Percentiles rank a stretch among this genome's conserved stretches.
phyloP scores from a whole-genome alignment of 129 eudicot species.

The Glebionis coronaria region DNA sequence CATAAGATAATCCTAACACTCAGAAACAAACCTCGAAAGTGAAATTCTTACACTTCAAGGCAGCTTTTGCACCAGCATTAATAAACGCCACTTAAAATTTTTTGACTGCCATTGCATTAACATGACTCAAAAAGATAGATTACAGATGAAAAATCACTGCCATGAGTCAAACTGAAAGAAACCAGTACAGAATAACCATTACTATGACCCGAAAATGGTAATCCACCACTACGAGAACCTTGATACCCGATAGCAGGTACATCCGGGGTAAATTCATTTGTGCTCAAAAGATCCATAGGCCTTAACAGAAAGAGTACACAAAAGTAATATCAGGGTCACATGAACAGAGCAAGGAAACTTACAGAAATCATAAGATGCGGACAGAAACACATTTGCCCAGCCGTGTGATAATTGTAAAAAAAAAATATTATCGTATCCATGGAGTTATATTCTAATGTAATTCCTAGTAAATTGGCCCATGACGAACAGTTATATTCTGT shows the following conservation, averaged over 20 bases:
- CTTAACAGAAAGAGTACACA: slow-evolving; percentile 22
- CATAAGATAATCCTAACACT: too few relatives aligned
- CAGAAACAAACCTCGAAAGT: too few relatives aligned
- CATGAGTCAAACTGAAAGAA: slow-evolving; percentile 37
- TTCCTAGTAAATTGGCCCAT: too few relatives aligned
- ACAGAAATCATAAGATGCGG: background rate
- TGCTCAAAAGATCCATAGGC: slow-evolving; percentile 74
- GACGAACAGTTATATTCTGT: too few relatives aligned
- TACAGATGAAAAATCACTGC: slow-evolving; percentile 42
- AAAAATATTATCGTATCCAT: too few relatives aligned
- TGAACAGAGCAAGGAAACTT: background rate
- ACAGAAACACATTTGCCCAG: background rate
- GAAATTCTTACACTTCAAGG: too few relatives aligned
- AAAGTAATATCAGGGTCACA: slow-evolving; percentile 11
- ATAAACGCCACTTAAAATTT: too few relatives aligned
- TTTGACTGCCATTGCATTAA: too few relatives aligned
- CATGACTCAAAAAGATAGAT: too few relatives aligned
- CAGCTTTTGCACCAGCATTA: too few relatives aligned
- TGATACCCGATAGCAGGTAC: slow-evolving; percentile 48
- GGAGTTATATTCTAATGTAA: too few relatives aligned
- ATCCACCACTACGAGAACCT: slow-evolving; percentile 51
- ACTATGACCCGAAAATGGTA: slow-evolving; percentile 44
- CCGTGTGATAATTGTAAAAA: background rate
- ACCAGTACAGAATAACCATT: slow-evolving; percentile 40
- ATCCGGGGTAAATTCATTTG: slow-evolving; percentile 49